Percentiles rank a stretch among this genome's conserved stretches.
phyloP scores from a whole-genome alignment of 352 stramenopile genomes.

The Globisporangium canariense region DNA sequence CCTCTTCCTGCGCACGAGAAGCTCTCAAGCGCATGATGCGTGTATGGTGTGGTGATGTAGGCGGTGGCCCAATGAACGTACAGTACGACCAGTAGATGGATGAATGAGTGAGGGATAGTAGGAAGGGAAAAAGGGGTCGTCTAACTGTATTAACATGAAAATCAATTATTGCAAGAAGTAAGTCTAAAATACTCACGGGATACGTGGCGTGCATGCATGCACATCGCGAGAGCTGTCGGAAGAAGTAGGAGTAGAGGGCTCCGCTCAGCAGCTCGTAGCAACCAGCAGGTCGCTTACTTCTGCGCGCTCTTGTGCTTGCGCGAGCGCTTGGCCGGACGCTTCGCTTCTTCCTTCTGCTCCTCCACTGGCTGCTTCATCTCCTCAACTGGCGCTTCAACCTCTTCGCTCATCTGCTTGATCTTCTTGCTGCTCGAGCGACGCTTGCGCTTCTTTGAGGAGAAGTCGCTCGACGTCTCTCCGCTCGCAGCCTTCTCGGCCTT shows the following conservation, averaged over 20 bases:
- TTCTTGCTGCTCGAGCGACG: conserved; percentile 5
- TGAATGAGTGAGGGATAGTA: neutral
- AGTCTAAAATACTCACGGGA: conserved; percentile 7
- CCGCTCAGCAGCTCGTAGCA: neutral
- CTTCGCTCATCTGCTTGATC: neutral
- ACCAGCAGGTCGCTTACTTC: neutral
- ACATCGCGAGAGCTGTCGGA: too few relatives aligned
- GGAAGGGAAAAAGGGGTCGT: neutral
- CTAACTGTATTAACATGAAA: conserved; percentile 16
- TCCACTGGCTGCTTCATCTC: neutral
- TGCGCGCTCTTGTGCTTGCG: conserved; percentile 4
- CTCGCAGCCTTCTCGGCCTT: neutral
- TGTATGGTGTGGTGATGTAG: neutral
- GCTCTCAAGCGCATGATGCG: neutral
- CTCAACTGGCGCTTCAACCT: neutral
- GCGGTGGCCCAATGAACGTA: neutral
- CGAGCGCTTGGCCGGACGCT: conserved; percentile 11
- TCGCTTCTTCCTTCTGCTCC: conserved; percentile 4
- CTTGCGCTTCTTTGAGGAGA: conserved; percentile 12
- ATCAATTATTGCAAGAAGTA: conserved; percentile 3
- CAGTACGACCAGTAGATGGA: neutral
- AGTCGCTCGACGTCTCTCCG: neutral
- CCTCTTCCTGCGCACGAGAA: neutral
- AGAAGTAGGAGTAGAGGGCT: neutral
- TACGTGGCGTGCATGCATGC: neutral